Conservation (phyloP, 345 rosid species). For the Salix koriyanagi region DNA sequence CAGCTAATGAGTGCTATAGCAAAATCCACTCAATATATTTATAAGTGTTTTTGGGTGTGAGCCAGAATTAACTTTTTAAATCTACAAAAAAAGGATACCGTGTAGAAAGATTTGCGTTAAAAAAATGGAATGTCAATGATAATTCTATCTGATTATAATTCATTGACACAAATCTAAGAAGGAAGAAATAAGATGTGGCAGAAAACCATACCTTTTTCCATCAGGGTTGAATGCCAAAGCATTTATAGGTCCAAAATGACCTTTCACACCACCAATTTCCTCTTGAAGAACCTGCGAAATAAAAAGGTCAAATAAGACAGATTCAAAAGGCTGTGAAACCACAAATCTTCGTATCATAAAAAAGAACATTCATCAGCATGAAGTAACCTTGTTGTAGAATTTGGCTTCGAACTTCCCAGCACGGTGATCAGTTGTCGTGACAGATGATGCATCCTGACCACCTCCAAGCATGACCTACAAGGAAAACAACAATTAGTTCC, state of each 20-base stretch:
- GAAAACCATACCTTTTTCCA: constrained; percentile 65
- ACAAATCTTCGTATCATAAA: neutral
- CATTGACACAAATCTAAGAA: neutral
- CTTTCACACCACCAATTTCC: constrained; percentile 95
- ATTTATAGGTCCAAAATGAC: constrained; percentile 97
- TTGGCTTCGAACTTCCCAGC: constrained; percentile 99
- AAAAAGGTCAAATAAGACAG: neutral
- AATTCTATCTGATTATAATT: neutral
- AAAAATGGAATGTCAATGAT: neutral
- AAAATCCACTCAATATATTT: neutral
- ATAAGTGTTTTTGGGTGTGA: neutral
- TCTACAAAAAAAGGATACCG: neutral
- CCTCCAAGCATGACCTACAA: constrained; percentile 94
- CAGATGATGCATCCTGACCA: constrained; percentile 96
- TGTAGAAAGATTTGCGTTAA: neutral
- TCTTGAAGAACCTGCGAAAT: constrained; percentile 62
- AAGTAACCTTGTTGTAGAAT: constrained; percentile 69
- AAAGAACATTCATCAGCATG: neutral
- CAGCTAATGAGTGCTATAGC: neutral
- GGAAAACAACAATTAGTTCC: neutral
- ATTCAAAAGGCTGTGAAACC: neutral
- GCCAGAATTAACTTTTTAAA: neutral
- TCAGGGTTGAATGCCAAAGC: constrained; percentile 94
- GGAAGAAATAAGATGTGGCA: neutral
- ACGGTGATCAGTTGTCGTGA: constrained; percentile 94